Evolutionary conservation across 2,329 filamentous ascomycete species (phyloP).

Genomic region (Pyrenophora graminea): DNA sequence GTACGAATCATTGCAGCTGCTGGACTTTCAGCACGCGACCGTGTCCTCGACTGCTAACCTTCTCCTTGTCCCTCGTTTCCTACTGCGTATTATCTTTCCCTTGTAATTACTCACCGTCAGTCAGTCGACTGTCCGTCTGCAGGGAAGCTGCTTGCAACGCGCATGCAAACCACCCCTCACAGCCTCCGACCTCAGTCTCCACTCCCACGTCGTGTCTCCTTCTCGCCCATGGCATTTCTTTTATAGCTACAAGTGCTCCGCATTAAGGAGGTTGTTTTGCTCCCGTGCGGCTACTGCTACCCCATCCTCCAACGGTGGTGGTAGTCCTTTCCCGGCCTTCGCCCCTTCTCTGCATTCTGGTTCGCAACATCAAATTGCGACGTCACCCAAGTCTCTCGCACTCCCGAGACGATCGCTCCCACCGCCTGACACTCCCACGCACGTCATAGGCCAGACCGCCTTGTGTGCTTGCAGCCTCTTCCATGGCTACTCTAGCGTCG

Average conservation of each 20-base stretch:
- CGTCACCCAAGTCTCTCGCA: slow-evolving; percentile 7
- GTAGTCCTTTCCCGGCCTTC: slow-evolving; percentile 15
- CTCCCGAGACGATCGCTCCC: slow-evolving; percentile 5
- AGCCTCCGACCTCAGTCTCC: slow-evolving; percentile 20
- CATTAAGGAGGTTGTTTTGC: slow-evolving; percentile 9
- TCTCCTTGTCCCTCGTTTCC: slow-evolving; percentile 29
- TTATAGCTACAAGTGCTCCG: slow-evolving; percentile 15
- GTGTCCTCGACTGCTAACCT: slow-evolving; percentile 25
- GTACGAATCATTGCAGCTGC: slow-evolving; percentile 24
- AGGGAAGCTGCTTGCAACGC: slow-evolving; percentile 34
- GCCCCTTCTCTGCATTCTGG: neutral
- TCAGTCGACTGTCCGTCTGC: slow-evolving; percentile 17
- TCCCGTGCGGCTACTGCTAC: slow-evolving; percentile 9
- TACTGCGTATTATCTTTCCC: slow-evolving; percentile 17
- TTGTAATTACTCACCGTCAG: slow-evolving; percentile 28
- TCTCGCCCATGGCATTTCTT: slow-evolving; percentile 17
- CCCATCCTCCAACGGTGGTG: slow-evolving; percentile 2
- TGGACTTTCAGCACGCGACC: slow-evolving; percentile 24
- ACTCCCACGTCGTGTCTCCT: slow-evolving; percentile 20
- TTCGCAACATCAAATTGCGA: slow-evolving; percentile 1
- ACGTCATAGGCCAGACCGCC: slow-evolving; percentile 13
- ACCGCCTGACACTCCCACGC: slow-evolving; percentile 7
- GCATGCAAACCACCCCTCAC: slow-evolving; percentile 33
- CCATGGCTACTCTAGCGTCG: slow-evolving; percentile 42
- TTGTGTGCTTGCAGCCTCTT: slow-evolving; percentile 13